Evolutionary conservation across 176 grass and related monocot genomes (phyloP).

Genomic region (Dendrocalamus sinicus): DNA sequence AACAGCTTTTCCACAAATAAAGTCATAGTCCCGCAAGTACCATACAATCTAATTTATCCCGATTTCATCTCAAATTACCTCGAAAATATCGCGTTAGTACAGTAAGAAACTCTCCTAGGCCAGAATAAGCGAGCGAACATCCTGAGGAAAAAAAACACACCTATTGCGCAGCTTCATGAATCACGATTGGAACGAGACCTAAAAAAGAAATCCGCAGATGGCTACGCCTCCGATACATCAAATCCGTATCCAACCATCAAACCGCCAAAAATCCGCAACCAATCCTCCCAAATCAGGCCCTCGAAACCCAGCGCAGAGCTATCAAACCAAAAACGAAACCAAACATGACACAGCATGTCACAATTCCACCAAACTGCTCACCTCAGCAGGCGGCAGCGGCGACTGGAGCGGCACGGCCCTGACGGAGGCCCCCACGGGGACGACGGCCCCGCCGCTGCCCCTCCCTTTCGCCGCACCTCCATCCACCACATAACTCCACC

Average conservation of each 20-base stretch:
- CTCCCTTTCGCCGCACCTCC: slow-evolving; percentile 11
- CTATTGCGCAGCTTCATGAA: neutral
- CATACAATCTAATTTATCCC: neutral
- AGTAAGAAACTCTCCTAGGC: neutral
- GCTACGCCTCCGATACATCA: neutral
- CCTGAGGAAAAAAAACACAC: neutral
- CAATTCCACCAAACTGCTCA: slow-evolving; percentile 34
- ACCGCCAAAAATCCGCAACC: slow-evolving; percentile 6
- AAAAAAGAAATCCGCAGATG: neutral
- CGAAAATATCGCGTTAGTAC: neutral
- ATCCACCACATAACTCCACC: slow-evolving; percentile 87
- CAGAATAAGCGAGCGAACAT: neutral
- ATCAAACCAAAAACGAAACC: neutral
- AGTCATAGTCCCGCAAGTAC: neutral
- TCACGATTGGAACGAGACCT: neutral
- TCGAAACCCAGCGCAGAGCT: neutral
- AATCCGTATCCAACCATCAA: neutral
- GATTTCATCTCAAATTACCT: slow-evolving; percentile 25
- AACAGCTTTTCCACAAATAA: neutral
- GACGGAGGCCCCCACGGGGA: slow-evolving; percentile 49
- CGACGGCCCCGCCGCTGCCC: neutral
- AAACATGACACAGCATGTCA: neutral
- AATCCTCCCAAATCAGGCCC: slow-evolving; percentile 38
- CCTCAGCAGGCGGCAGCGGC: slow-evolving; percentile 81
- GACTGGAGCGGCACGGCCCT: slow-evolving; percentile 73